Conservation (phyloP, 139 green algal genomes). For the Asterochloris erici region DNA sequence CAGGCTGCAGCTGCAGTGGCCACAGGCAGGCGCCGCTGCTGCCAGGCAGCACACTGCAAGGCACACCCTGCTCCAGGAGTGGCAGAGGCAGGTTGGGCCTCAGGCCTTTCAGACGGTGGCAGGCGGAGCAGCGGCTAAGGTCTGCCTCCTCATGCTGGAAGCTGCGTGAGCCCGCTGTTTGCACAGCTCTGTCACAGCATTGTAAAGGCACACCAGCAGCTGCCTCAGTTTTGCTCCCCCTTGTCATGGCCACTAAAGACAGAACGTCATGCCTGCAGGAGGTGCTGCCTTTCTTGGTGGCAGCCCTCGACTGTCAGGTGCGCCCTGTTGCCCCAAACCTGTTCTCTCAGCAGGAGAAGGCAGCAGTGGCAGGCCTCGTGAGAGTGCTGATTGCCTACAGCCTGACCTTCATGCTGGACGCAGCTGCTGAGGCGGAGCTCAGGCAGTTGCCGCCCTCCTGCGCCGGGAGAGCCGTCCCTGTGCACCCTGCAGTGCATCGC, state of each 20-base stretch:
- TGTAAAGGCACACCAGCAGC: not conserved
- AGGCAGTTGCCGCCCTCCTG: not conserved
- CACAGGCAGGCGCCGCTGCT: conserved; percentile 30
- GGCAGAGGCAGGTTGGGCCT: conserved; percentile 36
- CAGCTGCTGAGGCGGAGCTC: conserved; percentile 15
- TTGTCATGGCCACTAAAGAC: not conserved
- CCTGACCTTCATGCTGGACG: conserved; percentile 50
- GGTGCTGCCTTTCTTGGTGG: conserved; percentile 53
- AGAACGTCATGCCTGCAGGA: conserved; percentile 22
- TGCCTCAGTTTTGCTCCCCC: not conserved
- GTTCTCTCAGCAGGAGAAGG: conserved; percentile 45
- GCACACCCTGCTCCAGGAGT: conserved; percentile 49
- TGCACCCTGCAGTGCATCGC: conserved; percentile 38
- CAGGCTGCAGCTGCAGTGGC: conserved; percentile 63
- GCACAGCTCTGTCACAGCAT: not conserved
- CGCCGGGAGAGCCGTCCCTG: not conserved
- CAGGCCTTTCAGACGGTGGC: not conserved
- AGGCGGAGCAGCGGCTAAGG: not conserved
- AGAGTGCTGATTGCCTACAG: conserved; percentile 58
- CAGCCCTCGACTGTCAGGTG: conserved; percentile 39
- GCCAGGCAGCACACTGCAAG: conserved; percentile 22
- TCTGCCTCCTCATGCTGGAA: not conserved
- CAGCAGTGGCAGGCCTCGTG: conserved; percentile 37
- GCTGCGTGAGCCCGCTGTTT: not conserved
- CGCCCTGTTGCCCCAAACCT: conserved; percentile 59